Percentiles rank a stretch among this genome's conserved stretches.
These are phyloP conservation scores for Nitzschia sp. DNA, from an alignment of 108 stramenopile species.

Conservation along the genomic window DNA sequence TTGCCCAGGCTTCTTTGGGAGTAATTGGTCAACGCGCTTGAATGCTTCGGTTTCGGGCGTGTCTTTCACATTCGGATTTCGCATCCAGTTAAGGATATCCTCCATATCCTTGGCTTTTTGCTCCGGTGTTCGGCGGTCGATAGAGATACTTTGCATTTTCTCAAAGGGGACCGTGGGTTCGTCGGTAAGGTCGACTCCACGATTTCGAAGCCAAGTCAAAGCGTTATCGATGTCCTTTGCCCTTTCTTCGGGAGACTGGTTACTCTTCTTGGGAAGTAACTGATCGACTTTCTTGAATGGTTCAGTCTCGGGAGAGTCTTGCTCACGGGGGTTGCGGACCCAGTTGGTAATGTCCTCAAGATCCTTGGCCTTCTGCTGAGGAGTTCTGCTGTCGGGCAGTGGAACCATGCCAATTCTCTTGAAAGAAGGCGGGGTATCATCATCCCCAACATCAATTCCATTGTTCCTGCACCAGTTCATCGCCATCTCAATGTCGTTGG, in stretches of 20 bases:
- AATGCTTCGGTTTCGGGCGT: conserved; percentile 7
- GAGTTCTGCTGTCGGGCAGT: conserved; percentile 18
- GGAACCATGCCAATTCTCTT: not conserved
- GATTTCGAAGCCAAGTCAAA: conserved; percentile 37
- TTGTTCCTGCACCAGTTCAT: conserved; percentile 39
- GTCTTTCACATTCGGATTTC: conserved; percentile 20
- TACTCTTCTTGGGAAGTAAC: conserved; percentile 24
- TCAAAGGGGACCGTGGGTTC: conserved; percentile 15
- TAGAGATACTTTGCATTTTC: conserved; percentile 20
- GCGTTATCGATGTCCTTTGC: conserved; percentile 34
- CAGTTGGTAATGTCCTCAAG: conserved; percentile 15
- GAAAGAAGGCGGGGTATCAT: not conserved
- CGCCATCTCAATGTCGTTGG: conserved; percentile 40
- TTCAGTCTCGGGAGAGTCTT: not conserved
- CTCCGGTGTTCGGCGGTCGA: conserved; percentile 18
- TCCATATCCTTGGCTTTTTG: conserved; percentile 23
- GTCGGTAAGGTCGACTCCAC: not conserved
- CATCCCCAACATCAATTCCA: not conserved
- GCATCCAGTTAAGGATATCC: conserved; percentile 33
- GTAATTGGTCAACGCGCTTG: conserved; percentile 21
- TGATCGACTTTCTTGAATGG: conserved; percentile 27
- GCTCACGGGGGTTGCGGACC: not conserved
- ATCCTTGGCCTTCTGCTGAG: conserved; percentile 23
- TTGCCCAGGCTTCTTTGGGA: conserved; percentile 8
- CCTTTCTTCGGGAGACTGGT: conserved; percentile 23